Conservation (phyloP, 1,139 yeast species). For the Suzukiozyma palmioleophila region DNA sequence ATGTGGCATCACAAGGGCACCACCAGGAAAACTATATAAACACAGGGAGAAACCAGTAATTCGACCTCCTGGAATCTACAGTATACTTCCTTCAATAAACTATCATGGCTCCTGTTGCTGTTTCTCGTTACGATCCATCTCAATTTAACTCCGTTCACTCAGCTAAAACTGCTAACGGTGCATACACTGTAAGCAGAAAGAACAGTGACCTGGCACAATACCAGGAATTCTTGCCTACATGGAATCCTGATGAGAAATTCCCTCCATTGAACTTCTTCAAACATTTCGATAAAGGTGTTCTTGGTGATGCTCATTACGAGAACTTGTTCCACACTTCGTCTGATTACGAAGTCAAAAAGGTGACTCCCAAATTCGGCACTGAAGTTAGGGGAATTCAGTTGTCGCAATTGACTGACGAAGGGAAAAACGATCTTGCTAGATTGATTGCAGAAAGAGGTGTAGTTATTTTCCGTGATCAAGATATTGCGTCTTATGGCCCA, state of each 20-base stretch:
- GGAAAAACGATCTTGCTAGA: constrained; percentile 34
- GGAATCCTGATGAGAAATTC: constrained; percentile 43
- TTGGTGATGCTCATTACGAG: constrained; percentile 63
- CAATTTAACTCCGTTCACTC: constrained; percentile 27
- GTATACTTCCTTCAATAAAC: background rate
- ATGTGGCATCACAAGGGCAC: constrained; percentile 2
- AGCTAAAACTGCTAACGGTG: constrained; percentile 29
- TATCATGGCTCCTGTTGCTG: constrained; percentile 12
- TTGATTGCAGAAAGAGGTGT: constrained; percentile 40
- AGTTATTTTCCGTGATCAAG: constrained; percentile 36
- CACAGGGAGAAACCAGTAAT: too few species aligned
- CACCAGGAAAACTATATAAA: background rate
- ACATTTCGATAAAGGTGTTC: constrained; percentile 49
- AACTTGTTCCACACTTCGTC: constrained; percentile 14
- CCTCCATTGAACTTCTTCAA: constrained; percentile 45
- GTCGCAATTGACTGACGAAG: constrained; percentile 22
- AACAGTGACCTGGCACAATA: constrained; percentile 26
- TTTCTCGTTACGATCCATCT: constrained; percentile 21
- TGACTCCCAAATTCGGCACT: constrained; percentile 25
- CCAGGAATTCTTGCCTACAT: constrained; percentile 50
- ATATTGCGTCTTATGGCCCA: constrained; percentile 30
- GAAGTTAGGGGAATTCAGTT: constrained; percentile 24
- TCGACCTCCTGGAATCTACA: too few species aligned
- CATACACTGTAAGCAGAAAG: constrained; percentile 23
- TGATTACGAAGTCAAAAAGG: constrained; percentile 9